Evolutionary conservation across 495 filamentous ascomycete genomes (phyloP).

Genomic region (Paragyromitra xinjiangensis): DNA sequence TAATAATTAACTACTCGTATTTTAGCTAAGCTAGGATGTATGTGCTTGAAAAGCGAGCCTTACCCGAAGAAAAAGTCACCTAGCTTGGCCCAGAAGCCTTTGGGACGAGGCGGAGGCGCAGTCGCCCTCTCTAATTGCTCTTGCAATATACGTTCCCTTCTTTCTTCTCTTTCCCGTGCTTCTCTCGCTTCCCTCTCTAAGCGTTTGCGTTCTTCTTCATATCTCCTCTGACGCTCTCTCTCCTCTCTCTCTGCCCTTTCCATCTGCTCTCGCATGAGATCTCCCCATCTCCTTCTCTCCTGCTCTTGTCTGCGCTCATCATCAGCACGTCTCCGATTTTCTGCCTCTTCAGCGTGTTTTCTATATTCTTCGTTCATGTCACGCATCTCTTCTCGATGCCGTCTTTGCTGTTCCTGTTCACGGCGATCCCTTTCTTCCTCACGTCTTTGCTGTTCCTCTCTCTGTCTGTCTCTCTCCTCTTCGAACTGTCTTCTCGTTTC

Average conservation of each 20-base stretch:
- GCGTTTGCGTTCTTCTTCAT: background rate
- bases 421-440: background rate
- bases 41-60: too few relatives aligned
- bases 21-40: too few relatives aligned
- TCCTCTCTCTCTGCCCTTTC: background rate
- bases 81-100: too few relatives aligned
- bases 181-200: background rate
- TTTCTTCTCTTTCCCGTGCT: background rate
- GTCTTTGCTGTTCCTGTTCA: background rate
- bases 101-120: too few relatives aligned
- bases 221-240: background rate
- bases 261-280: background rate
- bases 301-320: background rate
- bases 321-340: background rate
- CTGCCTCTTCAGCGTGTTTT: background rate
- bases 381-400: conserved; percentile 5
- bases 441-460: background rate
- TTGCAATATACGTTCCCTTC: background rate
- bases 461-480: background rate
- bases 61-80: too few relatives aligned
- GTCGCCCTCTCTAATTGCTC: too few relatives aligned
- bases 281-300: conserved; percentile 3
- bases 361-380: background rate
- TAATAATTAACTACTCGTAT: too few relatives aligned
- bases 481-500: background rate